Evolutionary conservation across 306 rosid species (phyloP).

Genomic region (Cucurbita argyrosperma): DNA sequence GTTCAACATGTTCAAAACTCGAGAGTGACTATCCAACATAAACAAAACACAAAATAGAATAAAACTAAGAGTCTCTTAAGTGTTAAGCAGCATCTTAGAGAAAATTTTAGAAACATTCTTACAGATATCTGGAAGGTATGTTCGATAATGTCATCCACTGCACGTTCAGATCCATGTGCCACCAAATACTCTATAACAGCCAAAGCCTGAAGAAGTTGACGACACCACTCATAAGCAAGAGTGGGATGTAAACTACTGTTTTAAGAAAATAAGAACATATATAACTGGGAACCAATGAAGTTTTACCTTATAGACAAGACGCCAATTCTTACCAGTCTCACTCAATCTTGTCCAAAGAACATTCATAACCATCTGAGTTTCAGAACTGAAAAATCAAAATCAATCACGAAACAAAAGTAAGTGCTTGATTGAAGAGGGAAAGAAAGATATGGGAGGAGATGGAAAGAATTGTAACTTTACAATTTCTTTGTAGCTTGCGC

Average conservation of each 20-base stretch:
- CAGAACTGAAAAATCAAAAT: slow-evolving; percentile 49
- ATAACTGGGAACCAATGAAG: not conserved
- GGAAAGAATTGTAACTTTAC: slow-evolving; percentile 17
- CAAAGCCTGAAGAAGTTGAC: slow-evolving; percentile 55
- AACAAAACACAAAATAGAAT: not conserved
- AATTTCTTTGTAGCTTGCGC: slow-evolving; percentile 93
- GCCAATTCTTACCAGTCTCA: slow-evolving; percentile 98
- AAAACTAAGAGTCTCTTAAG: slow-evolving; percentile 11
- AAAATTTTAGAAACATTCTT: slow-evolving; percentile 13
- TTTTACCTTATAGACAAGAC: slow-evolving; percentile 89
- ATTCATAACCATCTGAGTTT: slow-evolving; percentile 96
- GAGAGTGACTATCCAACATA: slow-evolving; percentile 55
- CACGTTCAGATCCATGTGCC: slow-evolving; percentile 91
- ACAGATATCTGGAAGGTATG: slow-evolving; percentile 97
- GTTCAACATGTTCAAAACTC: slow-evolving; percentile 94
- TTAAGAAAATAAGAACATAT: not conserved
- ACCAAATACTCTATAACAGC: slow-evolving; percentile 93
- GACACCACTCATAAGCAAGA: not conserved
- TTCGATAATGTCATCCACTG: slow-evolving; percentile 92
- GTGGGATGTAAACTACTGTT: slow-evolving; percentile 2
- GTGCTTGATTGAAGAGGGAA: slow-evolving; percentile 1
- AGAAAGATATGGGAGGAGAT: not conserved
- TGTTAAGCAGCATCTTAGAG: slow-evolving; percentile 3
- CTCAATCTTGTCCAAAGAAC: slow-evolving; percentile 89
- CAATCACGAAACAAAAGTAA: slow-evolving; percentile 5